These are phyloP conservation scores for Beauveria pseudobassiana DNA, from an alignment of 2,329 filamentous ascomycete genomes.

Conservation along the genomic window DNA sequence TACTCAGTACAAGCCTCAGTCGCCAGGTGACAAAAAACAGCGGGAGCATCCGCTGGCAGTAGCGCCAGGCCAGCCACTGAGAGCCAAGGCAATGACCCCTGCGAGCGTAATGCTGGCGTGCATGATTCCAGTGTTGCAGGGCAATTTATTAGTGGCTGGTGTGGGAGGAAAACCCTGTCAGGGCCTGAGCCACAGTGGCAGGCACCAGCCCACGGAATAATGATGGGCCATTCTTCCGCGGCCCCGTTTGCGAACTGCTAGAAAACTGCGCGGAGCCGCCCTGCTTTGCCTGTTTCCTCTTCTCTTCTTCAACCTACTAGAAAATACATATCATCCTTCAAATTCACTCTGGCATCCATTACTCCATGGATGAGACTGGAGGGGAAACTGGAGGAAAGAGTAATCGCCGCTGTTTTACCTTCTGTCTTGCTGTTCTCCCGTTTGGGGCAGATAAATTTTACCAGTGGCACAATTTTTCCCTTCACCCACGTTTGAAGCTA, in stretches of 20 bases:
- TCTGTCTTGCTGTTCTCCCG: conserved; percentile 33
- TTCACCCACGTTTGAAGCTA: background rate
- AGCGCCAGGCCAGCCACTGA: conserved; percentile 5
- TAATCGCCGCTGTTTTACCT: conserved; percentile 39
- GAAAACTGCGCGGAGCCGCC: background rate
- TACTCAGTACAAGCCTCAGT: background rate
- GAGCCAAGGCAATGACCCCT: conserved; percentile 7
- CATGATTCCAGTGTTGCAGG: too few species aligned
- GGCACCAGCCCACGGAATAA: conserved; percentile 1
- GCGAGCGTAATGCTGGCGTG: conserved; percentile 1
- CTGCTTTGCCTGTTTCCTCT: conserved; percentile 14
- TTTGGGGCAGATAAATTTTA: conserved; percentile 29
- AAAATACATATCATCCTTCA: conserved; percentile 42
- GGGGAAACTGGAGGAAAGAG: conserved; percentile 68
- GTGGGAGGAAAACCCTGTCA: background rate
- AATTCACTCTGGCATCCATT: conserved; percentile 62
- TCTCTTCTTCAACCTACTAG: conserved; percentile 34
- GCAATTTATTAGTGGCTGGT: background rate
- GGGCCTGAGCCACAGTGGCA: background rate
- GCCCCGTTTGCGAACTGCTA: conserved; percentile 2
- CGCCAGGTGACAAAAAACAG: background rate
- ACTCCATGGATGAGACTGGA: conserved; percentile 48
- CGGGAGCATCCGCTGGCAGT: conserved; percentile 6
- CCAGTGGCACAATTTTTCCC: conserved; percentile 25
- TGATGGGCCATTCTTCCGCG: conserved; percentile 19